Conservation (phyloP, 345 rosid genomes). For the Corchorus capsularis region DNA sequence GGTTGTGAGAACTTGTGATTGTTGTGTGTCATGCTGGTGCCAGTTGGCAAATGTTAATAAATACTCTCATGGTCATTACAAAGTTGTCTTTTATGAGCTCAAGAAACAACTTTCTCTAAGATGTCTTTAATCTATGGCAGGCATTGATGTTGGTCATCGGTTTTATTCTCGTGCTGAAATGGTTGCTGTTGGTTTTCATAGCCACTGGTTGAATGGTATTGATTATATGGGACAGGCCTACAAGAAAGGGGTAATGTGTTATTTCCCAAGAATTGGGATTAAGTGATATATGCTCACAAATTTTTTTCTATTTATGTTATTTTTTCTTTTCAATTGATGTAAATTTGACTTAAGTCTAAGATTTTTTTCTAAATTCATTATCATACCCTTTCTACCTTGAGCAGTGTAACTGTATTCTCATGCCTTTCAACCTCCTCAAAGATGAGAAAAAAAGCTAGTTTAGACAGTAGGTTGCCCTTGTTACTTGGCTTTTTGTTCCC, state of each 20-base stretch:
- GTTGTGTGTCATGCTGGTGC: not conserved
- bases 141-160: slow-evolving; percentile 81
- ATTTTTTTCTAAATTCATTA: not conserved
- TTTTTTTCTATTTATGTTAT: not conserved
- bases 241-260: slow-evolving; percentile 47
- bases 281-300: not conserved
- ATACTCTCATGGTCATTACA: not conserved
- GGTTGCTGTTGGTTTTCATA: slow-evolving; percentile 85
- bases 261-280: not conserved
- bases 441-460: not conserved
- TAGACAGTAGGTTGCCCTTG: not conserved
- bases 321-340: not conserved
- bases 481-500: not conserved
- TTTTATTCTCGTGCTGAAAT: slow-evolving; percentile 94
- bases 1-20: slow-evolving; percentile 23
- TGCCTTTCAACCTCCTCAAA: not conserved
- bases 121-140: slow-evolving; percentile 37
- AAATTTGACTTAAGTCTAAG: not conserved
- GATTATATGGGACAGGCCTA: slow-evolving; percentile 77
- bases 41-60: not conserved
- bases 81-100: not conserved
- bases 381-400: not conserved
- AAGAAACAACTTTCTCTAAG: slow-evolving; percentile 1
- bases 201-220: slow-evolving; percentile 95
- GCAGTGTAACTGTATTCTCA: not conserved